Percentiles rank a stretch among this genome's conserved stretches.
Conservation (phyloP, 805 yeast species). For the Metschnikowia bowlesiae region DNA sequence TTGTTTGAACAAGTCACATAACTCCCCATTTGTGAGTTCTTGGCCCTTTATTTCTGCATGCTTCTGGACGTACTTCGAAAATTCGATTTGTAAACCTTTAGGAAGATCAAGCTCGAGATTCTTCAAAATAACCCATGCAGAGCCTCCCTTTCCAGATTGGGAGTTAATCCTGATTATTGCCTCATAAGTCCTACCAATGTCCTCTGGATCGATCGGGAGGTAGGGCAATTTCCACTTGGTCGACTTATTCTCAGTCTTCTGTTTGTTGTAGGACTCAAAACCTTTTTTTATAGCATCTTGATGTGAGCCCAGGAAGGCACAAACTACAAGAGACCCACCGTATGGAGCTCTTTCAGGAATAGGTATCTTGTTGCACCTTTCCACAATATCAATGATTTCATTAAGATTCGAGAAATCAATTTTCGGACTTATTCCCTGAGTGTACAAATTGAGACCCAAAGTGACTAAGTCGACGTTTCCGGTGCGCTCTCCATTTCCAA, state of each 20-base stretch:
- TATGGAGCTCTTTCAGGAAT: conserved; percentile 77
- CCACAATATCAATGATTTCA: conserved; percentile 66
- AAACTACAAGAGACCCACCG: conserved; percentile 77
- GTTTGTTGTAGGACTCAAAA: conserved; percentile 46
- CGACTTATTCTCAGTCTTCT: conserved; percentile 30
- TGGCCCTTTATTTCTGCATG: conserved; percentile 68
- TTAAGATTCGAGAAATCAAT: conserved; percentile 67
- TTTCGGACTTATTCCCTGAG: conserved; percentile 71
- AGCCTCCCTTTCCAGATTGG: conserved; percentile 86
- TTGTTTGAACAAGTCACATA: conserved; percentile 58
- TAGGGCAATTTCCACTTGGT: conserved; percentile 71
- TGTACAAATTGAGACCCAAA: conserved; percentile 68
- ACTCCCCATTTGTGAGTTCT: conserved; percentile 63
- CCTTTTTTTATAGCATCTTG: conserved; percentile 89
- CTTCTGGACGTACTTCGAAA: conserved; percentile 64
- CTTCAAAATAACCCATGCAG: conserved; percentile 80
- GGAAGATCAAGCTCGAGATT: conserved; percentile 77
- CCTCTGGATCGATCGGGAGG: conserved; percentile 79
- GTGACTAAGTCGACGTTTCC: conserved; percentile 84
- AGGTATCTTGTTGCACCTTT: conserved; percentile 76
- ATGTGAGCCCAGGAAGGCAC: conserved; percentile 83
- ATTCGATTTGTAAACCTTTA: conserved; percentile 72
- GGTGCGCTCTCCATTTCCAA: conserved; percentile 85
- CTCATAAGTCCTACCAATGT: conserved; percentile 84
- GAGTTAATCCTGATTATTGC: conserved; percentile 88